Evolutionary conservation across 352 stramenopile species (phyloP), one percentile per base, ranked within the genome.

Genomic region (Globisporangium nunn): DNA sequence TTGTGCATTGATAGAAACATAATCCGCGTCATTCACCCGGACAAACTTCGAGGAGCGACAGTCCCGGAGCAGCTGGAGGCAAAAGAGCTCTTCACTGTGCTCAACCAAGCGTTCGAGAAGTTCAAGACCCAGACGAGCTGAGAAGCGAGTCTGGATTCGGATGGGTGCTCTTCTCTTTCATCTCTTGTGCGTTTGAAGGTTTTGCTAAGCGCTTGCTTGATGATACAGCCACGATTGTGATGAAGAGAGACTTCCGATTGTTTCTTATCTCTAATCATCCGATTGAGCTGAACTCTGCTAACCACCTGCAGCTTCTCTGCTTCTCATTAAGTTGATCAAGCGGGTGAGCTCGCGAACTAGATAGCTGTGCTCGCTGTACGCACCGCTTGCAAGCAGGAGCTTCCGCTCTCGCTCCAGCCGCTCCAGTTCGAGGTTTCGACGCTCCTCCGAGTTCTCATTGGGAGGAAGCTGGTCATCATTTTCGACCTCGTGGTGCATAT

Each of bases 91-190:
- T 95, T 95, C 64, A 95, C 84, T 17, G 78, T 93, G 41, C 64
- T 93, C 33, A 95, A 93, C 59, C 78, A 93, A 62, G 81, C 81
- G n/a, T 95, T 93, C 61, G 83, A 95, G 56, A 84, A 81, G 54
- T 92, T 88, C 55, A 93, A 94, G 62, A 74, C 67, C 35, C 67
- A 75, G 57, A 52, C 60, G 71, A 54, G n/a, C 59, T 52, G 39
- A 60, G 46, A 10, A 23, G 7, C 55, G n/a, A 11, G 8, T 60
- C n/a, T 17, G 28, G 29, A 10, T 56, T 7, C 17, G 37, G 33
- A 37, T 37, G 33, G 5, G 33, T 8, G 10, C 17, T 41, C 18
- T 2, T 43, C 37, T 5, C 10, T 4, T 4, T 14, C 37, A 17
- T 14, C 12, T 18, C 28, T n/a, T 51, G 12, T 17, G 18, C 23